These are phyloP conservation scores for Paraconiothyrium sp. DNA, from an alignment of 2,329 filamentous ascomycete species.

Conservation along the genomic window DNA sequence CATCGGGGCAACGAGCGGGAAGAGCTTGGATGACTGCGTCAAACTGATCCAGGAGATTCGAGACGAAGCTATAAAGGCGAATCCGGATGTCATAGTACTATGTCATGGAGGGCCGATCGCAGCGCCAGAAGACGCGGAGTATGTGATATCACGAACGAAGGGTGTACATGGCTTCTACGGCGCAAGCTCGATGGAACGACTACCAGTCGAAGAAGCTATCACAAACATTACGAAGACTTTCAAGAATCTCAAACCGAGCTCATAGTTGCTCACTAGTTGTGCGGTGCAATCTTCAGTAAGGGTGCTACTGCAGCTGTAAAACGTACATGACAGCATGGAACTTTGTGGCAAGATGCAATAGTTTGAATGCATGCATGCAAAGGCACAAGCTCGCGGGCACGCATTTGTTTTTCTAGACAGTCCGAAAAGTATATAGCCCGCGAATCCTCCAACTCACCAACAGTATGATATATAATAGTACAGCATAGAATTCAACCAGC, in stretches of 20 bases:
- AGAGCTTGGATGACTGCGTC: slow-evolving; percentile 72
- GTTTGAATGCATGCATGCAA: too few relatives aligned
- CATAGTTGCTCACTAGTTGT: neutral
- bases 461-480: neutral
- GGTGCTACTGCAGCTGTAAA: too few relatives aligned
- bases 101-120: slow-evolving; percentile 77
- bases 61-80: slow-evolving; percentile 66
- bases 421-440: too few relatives aligned
- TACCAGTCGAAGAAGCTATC: slow-evolving; percentile 74
- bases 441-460: neutral
- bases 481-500: neutral
- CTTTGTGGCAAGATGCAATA: too few relatives aligned
- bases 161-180: slow-evolving; percentile 78
- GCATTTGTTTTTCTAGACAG: too few relatives aligned
- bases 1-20: slow-evolving; percentile 70
- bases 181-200: slow-evolving; percentile 74
- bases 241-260: slow-evolving; percentile 51
- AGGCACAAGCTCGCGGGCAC: too few relatives aligned
- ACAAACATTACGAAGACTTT: slow-evolving; percentile 65
- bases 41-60: slow-evolving; percentile 69
- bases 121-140: slow-evolving; percentile 69
- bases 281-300: too few relatives aligned
- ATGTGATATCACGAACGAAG: slow-evolving; percentile 67
- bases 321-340: too few relatives aligned
- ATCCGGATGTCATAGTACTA: slow-evolving; percentile 70